A percentile compares a stretch with the other conserved stretches of the same genome.
phyloP scores from a whole-genome alignment of 2,329 filamentous ascomycete species.

The Nigrospora osmanthi region DNA sequence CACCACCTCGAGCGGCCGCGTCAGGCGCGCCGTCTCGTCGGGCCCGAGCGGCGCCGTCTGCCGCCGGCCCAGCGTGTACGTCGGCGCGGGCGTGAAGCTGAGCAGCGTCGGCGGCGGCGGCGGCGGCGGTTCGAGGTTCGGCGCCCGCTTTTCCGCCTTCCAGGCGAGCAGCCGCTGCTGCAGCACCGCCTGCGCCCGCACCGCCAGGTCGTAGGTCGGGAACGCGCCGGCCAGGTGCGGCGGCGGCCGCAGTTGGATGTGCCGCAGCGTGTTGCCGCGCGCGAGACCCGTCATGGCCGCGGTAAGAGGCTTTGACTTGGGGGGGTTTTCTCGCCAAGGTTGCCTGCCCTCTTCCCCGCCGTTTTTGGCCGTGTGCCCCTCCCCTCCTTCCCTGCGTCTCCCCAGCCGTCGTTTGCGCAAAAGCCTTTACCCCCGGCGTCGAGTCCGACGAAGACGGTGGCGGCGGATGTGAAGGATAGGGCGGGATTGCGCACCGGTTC shows the following conservation, averaged over 20 bases:
- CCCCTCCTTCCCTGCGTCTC: too few species aligned
- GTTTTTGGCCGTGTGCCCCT: too few species aligned
- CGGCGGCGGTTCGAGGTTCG: constrained; percentile 11
- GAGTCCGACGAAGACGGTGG: too few species aligned
- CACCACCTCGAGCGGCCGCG: constrained; percentile 15
- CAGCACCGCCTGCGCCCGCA: constrained; percentile 27
- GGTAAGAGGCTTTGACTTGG: too few species aligned
- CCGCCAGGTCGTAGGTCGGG: constrained; percentile 28
- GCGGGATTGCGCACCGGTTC: too few species aligned
- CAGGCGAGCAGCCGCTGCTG: constrained; percentile 47
- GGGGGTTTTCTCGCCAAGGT: too few species aligned
- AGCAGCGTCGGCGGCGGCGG: constrained; percentile 63
- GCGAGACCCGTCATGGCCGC: not conserved
- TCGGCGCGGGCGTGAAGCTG: constrained; percentile 74
- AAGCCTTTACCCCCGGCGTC: too few species aligned
- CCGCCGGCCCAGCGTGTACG: constrained; percentile 85
- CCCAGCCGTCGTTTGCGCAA: too few species aligned
- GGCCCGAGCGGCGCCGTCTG: constrained; percentile 46
- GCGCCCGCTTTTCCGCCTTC: constrained; percentile 30
- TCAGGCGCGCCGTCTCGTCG: constrained; percentile 36
- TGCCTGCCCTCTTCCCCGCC: too few species aligned
- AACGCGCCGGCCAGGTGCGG: constrained; percentile 11
- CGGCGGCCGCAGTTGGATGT: constrained; percentile 26
- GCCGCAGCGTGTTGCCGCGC: constrained; percentile 17
- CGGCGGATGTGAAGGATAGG: too few species aligned